Conservation (phyloP, 179 eudicot species). For the Beta lomatogona region DNA sequence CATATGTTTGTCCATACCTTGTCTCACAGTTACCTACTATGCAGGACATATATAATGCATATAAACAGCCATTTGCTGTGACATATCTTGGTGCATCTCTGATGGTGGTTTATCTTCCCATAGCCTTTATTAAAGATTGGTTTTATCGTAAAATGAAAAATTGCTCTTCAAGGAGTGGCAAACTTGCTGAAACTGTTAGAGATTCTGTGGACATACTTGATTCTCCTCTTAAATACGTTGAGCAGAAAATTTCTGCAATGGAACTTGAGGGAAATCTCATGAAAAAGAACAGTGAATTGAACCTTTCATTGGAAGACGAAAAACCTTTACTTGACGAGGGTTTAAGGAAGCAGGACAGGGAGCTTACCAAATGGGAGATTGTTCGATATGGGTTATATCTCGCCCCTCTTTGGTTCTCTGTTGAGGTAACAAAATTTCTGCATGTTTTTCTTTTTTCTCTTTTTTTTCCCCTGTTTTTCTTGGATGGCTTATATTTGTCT, state of each 20-base stretch:
- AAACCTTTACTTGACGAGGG: constrained; percentile 55
- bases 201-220: constrained; percentile 48
- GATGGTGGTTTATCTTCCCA: constrained; percentile 92
- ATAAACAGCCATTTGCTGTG: constrained; percentile 96
- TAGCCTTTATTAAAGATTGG: constrained; percentile 88
- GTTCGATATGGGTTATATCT: constrained; percentile 77
- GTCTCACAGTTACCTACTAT: constrained; percentile 16
- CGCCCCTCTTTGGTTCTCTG: constrained; percentile 97
- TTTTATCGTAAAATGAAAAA: constrained; percentile 55
- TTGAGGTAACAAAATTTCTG: constrained; percentile 60
- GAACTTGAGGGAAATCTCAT: constrained; percentile 59
- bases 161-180: constrained; percentile 53
- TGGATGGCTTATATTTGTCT: not conserved
- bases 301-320: constrained; percentile 67
- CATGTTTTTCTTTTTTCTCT: no score
- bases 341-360: constrained; percentile 44
- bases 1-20: constrained; percentile 3
- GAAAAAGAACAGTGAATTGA: constrained; percentile 60
- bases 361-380: constrained; percentile 69
- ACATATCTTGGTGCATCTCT: constrained; percentile 98
- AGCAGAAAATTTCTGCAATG: constrained; percentile 54
- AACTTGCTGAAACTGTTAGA: constrained; percentile 35
- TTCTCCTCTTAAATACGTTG: constrained; percentile 63
- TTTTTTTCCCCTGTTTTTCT: not conserved
- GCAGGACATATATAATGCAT: constrained; percentile 83